Evolutionary conservation across 2,329 filamentous ascomycete species (phyloP), one percentile per base, ranked within the genome.

Genomic region (Botrytis paeoniae): DNA sequence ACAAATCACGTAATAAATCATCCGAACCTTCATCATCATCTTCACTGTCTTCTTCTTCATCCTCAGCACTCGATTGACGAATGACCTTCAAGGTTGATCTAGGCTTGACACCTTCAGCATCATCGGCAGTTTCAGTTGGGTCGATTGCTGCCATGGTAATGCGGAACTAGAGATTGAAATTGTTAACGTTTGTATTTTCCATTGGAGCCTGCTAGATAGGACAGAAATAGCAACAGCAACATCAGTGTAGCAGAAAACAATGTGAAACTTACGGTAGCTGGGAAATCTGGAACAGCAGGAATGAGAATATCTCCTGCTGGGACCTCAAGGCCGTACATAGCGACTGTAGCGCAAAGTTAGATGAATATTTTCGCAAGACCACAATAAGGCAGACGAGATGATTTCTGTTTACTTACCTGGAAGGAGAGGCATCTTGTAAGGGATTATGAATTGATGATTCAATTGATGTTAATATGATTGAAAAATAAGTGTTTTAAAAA

Each of bases 121-220:
- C 87, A 73, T 87, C 86, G 51, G 91, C 88, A 78, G 89, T 87
- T 79, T 93, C 93, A 80, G 89, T 94, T 73, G 96, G 96, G 82
- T 99, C 95, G 82, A 99, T 92, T 77, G 96, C 96, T 80, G 97
- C 96, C 96, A 99, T 99, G 80, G 95, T 98, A 81, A 99, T 94
- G 82, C 94, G 94, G 85, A 98, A 97, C 95, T 97, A 80, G 25
- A 57, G 22, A 66, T 70, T 25, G 20, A 8, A 41, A 59, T 54
- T 43, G 43, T 79, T 68, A 80, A 76, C 59, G 69, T 37, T 64
- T 39, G 37, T n/a, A 62, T 57, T 35, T 60, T 61, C 10, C 45
- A 39, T 32, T n/a, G 32, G 48, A 57, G 48, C 51, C 37, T 20
- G 35, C 25, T 57, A 69, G 57, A 12, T 39, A n/a, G 37, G 25